Evolutionary conservation across 1,284 basidiomycete genomes (phyloP), one percentile per base, ranked within the genome.

Genomic region (Tausonia pullulans): DNA sequence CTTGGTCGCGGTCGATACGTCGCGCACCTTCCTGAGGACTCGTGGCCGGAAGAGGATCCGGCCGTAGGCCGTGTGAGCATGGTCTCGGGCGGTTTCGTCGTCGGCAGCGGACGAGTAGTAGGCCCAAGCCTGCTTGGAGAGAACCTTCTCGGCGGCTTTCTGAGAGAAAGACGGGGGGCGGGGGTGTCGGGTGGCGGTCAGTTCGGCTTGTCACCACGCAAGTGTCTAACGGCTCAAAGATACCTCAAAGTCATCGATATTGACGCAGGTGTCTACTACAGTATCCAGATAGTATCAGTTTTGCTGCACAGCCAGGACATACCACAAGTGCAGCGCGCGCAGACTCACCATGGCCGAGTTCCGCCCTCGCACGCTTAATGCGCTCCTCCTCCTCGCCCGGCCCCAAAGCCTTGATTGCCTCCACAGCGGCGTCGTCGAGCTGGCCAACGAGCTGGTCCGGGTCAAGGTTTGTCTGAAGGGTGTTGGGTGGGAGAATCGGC

Each of bases 401-500:
- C 2, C 27, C 27, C 27, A 27, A 27, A 27, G 27, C 27, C 27
- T 27, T 27, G 27, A 27, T 27, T 27, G 27, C 88, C 69, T 82
- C 82, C 0, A 85, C 86, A 71, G 83, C 84, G 68, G 76, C 78
- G 63, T 72, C 78, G 60, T 78, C 73, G 16, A 68, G 70, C 58
- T 76, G 78, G 10, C 75, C 78, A 13, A 77, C 74, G 2, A 82
- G 76, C 1, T 86, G 84, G 4, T 76, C 72, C 0, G 77, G 76
- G 65, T 85, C 82, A 4, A 95, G 78, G 7, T 79, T 75, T 0
- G 91, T 91, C 5, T 93, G 78, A 73, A 88, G 85, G 69, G 85
- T 86, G 48, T 82, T 81, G 3, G 76, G 74, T 2, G 70, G 67
- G 53, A 80, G 75, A 27, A 27, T 27, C 27, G 27, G 27, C 27